Conservation (phyloP, 2,329 filamentous ascomycete genomes). For the Fusarium metavorans region DNA sequence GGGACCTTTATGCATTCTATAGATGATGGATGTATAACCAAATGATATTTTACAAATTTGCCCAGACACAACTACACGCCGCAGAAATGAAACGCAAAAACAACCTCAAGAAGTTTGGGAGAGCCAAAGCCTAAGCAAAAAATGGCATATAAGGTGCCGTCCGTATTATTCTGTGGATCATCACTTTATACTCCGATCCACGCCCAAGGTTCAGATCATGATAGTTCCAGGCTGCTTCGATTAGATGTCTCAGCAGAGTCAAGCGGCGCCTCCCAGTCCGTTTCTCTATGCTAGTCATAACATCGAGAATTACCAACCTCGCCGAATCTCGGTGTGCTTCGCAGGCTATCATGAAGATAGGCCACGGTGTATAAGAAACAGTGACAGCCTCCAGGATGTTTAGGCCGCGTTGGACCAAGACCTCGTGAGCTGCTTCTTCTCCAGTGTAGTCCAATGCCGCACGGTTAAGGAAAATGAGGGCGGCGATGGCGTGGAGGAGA, state of each 20-base stretch:
- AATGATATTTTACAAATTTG: too few relatives aligned
- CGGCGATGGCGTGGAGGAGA: background rate
- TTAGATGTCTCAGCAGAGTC: background rate
- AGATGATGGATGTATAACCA: too few relatives aligned
- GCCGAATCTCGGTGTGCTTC: background rate
- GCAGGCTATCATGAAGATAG: background rate
- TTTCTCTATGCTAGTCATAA: background rate
- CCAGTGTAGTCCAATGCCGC: background rate
- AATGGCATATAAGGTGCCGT: background rate
- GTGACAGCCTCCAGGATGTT: background rate
- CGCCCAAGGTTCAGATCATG: background rate
- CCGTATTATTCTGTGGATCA: background rate
- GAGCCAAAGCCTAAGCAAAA: background rate
- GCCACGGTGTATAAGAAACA: background rate
- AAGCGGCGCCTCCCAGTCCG: background rate
- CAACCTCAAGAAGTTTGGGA: too few relatives aligned
- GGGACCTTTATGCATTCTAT: background rate
- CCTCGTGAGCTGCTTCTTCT: background rate
- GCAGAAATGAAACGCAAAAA: too few relatives aligned
- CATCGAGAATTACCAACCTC: background rate
- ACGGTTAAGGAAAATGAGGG: background rate
- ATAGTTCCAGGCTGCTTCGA: background rate
- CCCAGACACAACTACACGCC: too few relatives aligned
- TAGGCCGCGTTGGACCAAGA: background rate
- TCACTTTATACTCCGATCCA: background rate